Base-by-base conservation (phyloP, 2,329 filamentous ascomycete genomes). In the Bipolaris sorokiniana region DNA sequence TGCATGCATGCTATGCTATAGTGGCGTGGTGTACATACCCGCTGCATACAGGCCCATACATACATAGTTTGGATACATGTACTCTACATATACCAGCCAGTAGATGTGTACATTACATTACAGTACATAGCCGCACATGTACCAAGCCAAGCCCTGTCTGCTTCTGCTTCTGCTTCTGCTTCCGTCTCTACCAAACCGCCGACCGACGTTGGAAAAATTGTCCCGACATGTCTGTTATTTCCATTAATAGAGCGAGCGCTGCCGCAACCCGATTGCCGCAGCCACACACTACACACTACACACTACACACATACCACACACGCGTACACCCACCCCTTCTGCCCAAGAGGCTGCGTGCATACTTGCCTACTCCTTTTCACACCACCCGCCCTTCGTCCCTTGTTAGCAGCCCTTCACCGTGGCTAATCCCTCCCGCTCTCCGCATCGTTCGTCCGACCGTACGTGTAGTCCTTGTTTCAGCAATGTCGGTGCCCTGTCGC, bases 371-470 rank as follows among this genome's bases (percentile, higher is more conserved):
- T 57, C 51, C 51, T 51, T 48, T 56, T 53, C 53, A 28, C 34
- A 34, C 16, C 51, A 49, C 48, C 40, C 52, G 40, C 51, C 42
- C 31, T 22, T 34, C 26, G 28, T 18, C 33, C 9, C 47, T 20
- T 36, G 44, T 36, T 52, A 49, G 46, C 36, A 51, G 31, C 16
- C 38, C 56, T 58, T 61, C 54, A 40, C 47, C 44, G 46, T 42
- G 48, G 51, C 55, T 55, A 54, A 63, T 64, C 52, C 54, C 54
- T 64, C 52, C 54, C 54, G 52, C 52, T 46, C 45, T 56, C 53
- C 54, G 61, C 63, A 31, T 42, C 52, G 38, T 40, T 54, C 48
- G 59, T 61, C 64, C 64, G 64, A 61, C 64, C 57, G 53, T 31
- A 31, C 28, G 28, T 31, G 28, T 56, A 18, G 58, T 7, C 34